Evolutionary conservation across 768 basidiomycete species (phyloP).

Genomic region (Scleroderma citrinum): DNA sequence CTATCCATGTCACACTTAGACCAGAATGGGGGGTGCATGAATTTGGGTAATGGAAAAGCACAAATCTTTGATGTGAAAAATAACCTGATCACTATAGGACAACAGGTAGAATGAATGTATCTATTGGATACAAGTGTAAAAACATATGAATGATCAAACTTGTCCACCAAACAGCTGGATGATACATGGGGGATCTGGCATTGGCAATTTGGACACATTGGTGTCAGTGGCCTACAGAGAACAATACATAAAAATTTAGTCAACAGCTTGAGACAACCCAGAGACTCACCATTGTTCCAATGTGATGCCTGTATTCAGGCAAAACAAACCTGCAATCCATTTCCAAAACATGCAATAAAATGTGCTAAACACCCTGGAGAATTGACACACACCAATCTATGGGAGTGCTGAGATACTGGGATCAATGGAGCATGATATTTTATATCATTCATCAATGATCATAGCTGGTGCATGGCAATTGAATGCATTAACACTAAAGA

Average conservation of each 20-base stretch:
- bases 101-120: not conserved
- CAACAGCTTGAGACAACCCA: not conserved
- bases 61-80: not conserved
- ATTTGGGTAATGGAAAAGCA: not conserved
- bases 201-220: not conserved
- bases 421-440: slow-evolving; percentile 18
- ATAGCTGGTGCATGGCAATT: not conserved
- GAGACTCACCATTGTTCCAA: not conserved
- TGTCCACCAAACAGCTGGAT: too few species aligned
- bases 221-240: not conserved
- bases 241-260: not conserved
- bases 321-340: not conserved
- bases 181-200: not conserved
- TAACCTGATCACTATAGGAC: not conserved
- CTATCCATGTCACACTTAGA: not conserved
- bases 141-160: not conserved
- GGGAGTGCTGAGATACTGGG: slow-evolving; percentile 10
- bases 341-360: not conserved
- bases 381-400: slow-evolving; percentile 18
- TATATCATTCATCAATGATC: slow-evolving; percentile 20
- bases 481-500: slow-evolving; percentile 20
- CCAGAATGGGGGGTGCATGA: not conserved
- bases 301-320: slow-evolving; percentile 2
- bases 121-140: not conserved
- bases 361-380: not conserved